These are phyloP conservation scores for Didymella pinodella DNA, from an alignment of 2,329 filamentous ascomycete genomes.

Conservation along the genomic window DNA sequence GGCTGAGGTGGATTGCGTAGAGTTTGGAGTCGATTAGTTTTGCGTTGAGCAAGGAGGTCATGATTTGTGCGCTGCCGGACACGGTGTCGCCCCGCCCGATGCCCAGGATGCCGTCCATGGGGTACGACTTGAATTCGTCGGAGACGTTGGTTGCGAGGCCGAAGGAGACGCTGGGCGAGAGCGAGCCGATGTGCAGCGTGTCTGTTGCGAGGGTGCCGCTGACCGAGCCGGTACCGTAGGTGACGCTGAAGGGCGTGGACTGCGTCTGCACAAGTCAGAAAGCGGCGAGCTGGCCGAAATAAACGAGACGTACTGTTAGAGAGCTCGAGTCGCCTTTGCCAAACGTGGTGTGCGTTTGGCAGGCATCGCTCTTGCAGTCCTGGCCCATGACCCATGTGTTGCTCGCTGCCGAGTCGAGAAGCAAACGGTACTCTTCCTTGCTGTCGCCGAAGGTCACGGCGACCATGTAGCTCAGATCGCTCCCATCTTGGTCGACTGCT, in stretches of 20 bases:
- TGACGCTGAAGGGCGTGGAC: slow-evolving; percentile 67
- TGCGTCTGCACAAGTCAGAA: slow-evolving; percentile 50
- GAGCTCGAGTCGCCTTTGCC: slow-evolving; percentile 71
- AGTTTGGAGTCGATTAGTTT: slow-evolving; percentile 69
- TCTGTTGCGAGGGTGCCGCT: slow-evolving; percentile 72
- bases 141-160: slow-evolving; percentile 77
- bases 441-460: slow-evolving; percentile 59
- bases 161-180: slow-evolving; percentile 71
- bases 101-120: slow-evolving; percentile 88
- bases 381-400: slow-evolving; percentile 86
- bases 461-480: slow-evolving; percentile 64
- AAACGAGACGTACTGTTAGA: slow-evolving; percentile 52
- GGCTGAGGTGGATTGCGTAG: slow-evolving; percentile 74
- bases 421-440: slow-evolving; percentile 60
- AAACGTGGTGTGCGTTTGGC: slow-evolving; percentile 73
- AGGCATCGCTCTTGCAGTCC: slow-evolving; percentile 71
- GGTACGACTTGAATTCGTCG: slow-evolving; percentile 76
- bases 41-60: slow-evolving; percentile 67
- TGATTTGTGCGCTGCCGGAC: slow-evolving; percentile 63
- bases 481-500: slow-evolving; percentile 62
- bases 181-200: slow-evolving; percentile 69
- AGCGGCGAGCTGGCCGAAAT: background rate
- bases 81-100: slow-evolving; percentile 65
- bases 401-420: slow-evolving; percentile 63
- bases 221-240: slow-evolving; percentile 80